These are phyloP conservation scores for Suhomyces anneliseae DNA, from an alignment of 1,139 yeast genomes.

Conservation along the genomic window DNA sequence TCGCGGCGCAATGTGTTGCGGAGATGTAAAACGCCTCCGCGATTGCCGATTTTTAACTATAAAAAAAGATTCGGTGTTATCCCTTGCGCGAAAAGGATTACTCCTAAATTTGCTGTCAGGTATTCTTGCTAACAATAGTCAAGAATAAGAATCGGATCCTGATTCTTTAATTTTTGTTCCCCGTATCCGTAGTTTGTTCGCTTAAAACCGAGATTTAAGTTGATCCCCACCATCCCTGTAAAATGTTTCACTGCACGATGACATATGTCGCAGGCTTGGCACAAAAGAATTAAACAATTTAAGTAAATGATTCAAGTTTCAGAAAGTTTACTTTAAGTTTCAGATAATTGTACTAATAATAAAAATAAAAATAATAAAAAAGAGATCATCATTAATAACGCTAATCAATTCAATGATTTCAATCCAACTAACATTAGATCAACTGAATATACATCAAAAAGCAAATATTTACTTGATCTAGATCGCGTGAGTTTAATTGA, in stretches of 20 bases:
- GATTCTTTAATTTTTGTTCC: too few species aligned
- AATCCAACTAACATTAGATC: too few species aligned
- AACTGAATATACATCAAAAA: too few species aligned
- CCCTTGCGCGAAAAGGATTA: not conserved
- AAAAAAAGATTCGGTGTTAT: not conserved
- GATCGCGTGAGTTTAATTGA: too few species aligned
- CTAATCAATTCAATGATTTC: too few species aligned
- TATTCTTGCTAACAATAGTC: not conserved
- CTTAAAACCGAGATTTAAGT: not conserved
- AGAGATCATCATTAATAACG: too few species aligned
- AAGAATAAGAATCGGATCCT: not conserved
- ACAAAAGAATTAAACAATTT: not conserved
- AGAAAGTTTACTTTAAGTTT: not conserved
- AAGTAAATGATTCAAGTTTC: not conserved
- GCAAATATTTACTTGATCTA: too few species aligned
- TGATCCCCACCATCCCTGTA: not conserved
- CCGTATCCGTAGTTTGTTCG: not conserved
- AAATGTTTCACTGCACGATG: not conserved
- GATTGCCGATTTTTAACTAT: not conserved
- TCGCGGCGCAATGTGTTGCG: not conserved
- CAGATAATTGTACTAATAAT: too few species aligned
- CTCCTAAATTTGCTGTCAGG: not conserved
- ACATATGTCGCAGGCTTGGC: not conserved
- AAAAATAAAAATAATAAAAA: too few species aligned
- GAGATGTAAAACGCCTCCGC: not conserved